Base-by-base conservation (phyloP, 2,329 filamentous ascomycete genomes). In the Ascomycota sp. region DNA sequence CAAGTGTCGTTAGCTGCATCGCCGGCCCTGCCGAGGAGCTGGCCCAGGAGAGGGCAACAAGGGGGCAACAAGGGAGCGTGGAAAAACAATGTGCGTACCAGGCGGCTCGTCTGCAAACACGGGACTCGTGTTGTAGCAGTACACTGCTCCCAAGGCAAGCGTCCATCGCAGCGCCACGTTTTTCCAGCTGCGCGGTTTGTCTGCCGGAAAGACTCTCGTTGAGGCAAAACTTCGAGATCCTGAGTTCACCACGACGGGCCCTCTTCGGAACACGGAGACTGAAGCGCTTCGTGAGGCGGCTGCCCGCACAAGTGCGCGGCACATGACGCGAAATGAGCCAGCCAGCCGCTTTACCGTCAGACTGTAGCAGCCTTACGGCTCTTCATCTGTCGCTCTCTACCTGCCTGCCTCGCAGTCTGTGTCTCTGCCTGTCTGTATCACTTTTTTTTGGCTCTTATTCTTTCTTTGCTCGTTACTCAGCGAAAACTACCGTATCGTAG, bases 61-160 rank as follows among this genome's bases (percentile, higher is more conserved):
- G 15, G 9, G n/a, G n/a, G n/a, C 8, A 15, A 10, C 20, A n/a
- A 27, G 15, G 9, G 13, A 12, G 11, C 13, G 2, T 4, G n/a
- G 24, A 9, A 11, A 27, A 10, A 4, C 15, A 20, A 11, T 10
- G 11, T 11, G 6, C 76, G 40, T 65, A 92, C 83, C 65, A 41
- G 66, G 55, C 23, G 73, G 68, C 52, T 91, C 76, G 43, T 94
- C 81, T 11, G 83, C 79, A 52, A 95, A 95, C 15, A 82, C 62
- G 31, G 73, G 68, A 45, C 76, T 86, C 7, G 83, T 94, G 59
- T 83, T 92, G 54, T 95, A 98, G 55, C 80, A 94, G 58, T 95
- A 98, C 29, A 95, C 57, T 27, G 75, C 72, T 13, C 66, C 81
- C 34, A 61, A 63, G 0, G 81, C 85, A 32, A 89, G 48, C 39